phyloP scores from a whole-genome alignment of 108 stramenopile species.

The Fragilaria radians region DNA sequence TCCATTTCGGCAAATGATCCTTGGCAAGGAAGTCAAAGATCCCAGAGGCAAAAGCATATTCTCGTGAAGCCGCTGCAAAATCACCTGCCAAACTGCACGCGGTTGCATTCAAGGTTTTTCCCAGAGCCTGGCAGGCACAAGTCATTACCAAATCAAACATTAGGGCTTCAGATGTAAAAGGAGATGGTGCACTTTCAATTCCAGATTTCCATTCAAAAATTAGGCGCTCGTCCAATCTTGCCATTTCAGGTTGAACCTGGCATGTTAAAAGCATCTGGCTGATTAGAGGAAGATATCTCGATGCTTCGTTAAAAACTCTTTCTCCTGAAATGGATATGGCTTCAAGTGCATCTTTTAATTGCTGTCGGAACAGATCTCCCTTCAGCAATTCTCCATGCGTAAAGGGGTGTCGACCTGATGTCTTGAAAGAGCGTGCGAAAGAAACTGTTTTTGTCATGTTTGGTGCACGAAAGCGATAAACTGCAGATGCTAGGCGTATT shows the following conservation, averaged over 20 bases:
- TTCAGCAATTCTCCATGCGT: slow-evolving; percentile 31
- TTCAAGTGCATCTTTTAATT: slow-evolving; percentile 26
- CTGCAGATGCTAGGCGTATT: slow-evolving; percentile 72
- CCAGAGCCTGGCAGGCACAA: slow-evolving; percentile 57
- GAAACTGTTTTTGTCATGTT: slow-evolving; percentile 38
- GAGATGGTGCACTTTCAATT: slow-evolving; percentile 44
- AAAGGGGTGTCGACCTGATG: slow-evolving; percentile 31
- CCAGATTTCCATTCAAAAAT: slow-evolving; percentile 69
- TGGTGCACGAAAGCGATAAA: slow-evolving; percentile 70
- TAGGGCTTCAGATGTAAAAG: slow-evolving; percentile 74
- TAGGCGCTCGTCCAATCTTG: slow-evolving; percentile 57
- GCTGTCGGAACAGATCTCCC: slow-evolving; percentile 32
- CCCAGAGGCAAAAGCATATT: slow-evolving; percentile 72
- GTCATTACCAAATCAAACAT: slow-evolving; percentile 85
- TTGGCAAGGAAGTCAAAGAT: slow-evolving; percentile 61
- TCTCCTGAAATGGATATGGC: slow-evolving; percentile 32
- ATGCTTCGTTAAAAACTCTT: slow-evolving; percentile 38
- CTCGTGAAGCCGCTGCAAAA: slow-evolving; percentile 62
- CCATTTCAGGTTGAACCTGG: slow-evolving; percentile 75
- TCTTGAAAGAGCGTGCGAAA: slow-evolving; percentile 58
- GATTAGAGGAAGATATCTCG: slow-evolving; percentile 51
- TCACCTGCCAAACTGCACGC: slow-evolving; percentile 64
- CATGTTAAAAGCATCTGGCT: slow-evolving; percentile 78
- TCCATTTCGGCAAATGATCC: slow-evolving; percentile 76
- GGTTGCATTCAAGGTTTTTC: slow-evolving; percentile 65